phyloP scores from a whole-genome alignment of 139 green algal species.

The Nannochloris sp. region DNA sequence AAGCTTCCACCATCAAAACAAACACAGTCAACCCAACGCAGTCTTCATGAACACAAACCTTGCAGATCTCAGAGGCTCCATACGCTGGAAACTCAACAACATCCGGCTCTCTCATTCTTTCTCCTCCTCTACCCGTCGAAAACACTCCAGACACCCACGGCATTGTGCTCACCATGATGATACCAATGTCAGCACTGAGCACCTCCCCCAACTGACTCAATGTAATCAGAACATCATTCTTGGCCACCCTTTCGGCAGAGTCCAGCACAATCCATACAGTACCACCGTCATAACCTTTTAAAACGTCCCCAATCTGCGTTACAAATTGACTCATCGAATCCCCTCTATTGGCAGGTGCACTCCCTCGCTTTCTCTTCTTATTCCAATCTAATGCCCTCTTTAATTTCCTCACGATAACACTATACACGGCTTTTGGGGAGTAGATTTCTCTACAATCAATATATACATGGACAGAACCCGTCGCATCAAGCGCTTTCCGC shows the following conservation, averaged over 20 bases:
- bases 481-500: slow-evolving; percentile 20
- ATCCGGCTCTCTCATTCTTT: neutral
- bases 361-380: slow-evolving; percentile 25
- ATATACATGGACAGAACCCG: slow-evolving; percentile 18
- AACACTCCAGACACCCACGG: slow-evolving; percentile 23
- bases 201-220: slow-evolving; percentile 17
- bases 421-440: slow-evolving; percentile 9
- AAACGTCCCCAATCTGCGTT: neutral
- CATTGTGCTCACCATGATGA: slow-evolving; percentile 26
- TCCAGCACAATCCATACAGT: slow-evolving; percentile 28
- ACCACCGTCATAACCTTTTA: neutral
- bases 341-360: neutral
- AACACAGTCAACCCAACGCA: too few relatives aligned
- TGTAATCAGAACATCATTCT: slow-evolving; percentile 14
- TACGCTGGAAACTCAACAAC: neutral
- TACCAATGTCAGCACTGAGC: slow-evolving; percentile 7
- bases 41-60: too few relatives aligned
- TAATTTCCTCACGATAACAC: slow-evolving; percentile 18
- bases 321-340: neutral
- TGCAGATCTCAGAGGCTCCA: too few relatives aligned
- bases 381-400: neutral
- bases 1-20: neutral
- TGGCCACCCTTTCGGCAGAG: slow-evolving; percentile 23
- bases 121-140: neutral
- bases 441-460: slow-evolving; percentile 24